These are phyloP conservation scores for Clavispora phyllophila DNA, from an alignment of 805 yeast species.

Conservation along the genomic window DNA sequence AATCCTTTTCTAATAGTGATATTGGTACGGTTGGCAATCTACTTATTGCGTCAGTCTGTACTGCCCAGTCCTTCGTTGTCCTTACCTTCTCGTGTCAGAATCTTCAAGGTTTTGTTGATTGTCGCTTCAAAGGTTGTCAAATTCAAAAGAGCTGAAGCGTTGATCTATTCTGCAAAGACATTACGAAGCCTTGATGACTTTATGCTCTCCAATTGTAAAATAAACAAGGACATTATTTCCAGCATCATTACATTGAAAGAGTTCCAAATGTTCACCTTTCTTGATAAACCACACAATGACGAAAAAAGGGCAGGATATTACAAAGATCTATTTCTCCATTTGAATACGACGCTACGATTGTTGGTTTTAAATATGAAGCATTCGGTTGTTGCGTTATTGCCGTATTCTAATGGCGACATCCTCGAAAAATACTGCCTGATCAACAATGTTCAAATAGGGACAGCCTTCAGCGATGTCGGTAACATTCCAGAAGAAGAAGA, in stretches of 20 bases:
- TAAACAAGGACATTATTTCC: constrained; percentile 33
- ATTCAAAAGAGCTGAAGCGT: constrained; percentile 18
- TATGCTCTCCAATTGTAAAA: constrained; percentile 27
- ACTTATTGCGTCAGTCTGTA: constrained; percentile 20
- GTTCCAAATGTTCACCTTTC: constrained; percentile 20
- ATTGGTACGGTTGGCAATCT: constrained; percentile 23
- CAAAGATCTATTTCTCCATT: constrained; percentile 10
- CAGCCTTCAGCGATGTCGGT: constrained; percentile 9
- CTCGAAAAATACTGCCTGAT: constrained; percentile 37
- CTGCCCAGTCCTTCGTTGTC: constrained; percentile 4
- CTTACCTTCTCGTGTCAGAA: constrained; percentile 13
- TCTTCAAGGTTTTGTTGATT: constrained; percentile 29
- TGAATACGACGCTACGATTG: constrained; percentile 24
- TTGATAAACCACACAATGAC: constrained; percentile 4
- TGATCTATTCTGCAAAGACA: constrained; percentile 21
- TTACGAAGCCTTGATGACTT: constrained; percentile 24
- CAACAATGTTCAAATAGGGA: constrained; percentile 27
- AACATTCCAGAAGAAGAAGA: constrained; percentile 1
- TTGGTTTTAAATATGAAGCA: constrained; percentile 23
- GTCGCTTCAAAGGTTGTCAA: constrained; percentile 25
- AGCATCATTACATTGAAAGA: constrained; percentile 30
- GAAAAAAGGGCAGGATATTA: not conserved
- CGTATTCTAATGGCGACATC: constrained; percentile 31
- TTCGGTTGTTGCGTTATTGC: constrained; percentile 27
- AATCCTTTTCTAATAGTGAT: constrained; percentile 12